These are phyloP conservation scores for Apiosordaria backusii DNA, from an alignment of 495 filamentous ascomycete species.

Conservation along the genomic window DNA sequence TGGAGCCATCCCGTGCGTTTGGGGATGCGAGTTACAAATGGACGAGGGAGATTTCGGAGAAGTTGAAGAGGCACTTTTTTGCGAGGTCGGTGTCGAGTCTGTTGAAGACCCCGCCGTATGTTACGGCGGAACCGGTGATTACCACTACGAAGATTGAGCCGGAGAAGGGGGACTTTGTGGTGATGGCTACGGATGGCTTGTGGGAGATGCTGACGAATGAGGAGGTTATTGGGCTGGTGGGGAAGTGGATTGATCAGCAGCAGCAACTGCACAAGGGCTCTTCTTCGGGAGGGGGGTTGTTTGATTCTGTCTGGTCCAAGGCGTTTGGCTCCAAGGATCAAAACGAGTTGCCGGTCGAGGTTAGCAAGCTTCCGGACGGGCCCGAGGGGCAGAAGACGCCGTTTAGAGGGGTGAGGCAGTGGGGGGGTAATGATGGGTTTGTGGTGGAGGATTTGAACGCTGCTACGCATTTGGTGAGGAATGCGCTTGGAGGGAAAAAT, in stretches of 20 bases:
- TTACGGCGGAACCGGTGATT: constrained; percentile 92
- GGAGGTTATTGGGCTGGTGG: constrained; percentile 94
- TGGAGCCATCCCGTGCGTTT: constrained; percentile 91
- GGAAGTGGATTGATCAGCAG: constrained; percentile 78
- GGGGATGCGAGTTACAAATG: constrained; percentile 98
- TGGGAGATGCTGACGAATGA: constrained; percentile 99
- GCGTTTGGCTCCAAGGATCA: constrained; percentile 50
- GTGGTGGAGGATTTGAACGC: constrained; percentile 95
- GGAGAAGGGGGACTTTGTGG: constrained; percentile 86
- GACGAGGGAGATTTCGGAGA: constrained; percentile 74
- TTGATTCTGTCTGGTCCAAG: constrained; percentile 51
- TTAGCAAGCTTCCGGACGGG: constrained; percentile 27
- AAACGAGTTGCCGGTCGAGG: constrained; percentile 54
- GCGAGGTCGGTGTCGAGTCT: constrained; percentile 67
- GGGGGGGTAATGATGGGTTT: constrained; percentile 73
- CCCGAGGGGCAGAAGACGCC: constrained; percentile 61
- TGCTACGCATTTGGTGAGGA: constrained; percentile 91
- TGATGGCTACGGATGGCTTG: constrained; percentile 93
- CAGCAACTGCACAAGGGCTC: constrained; percentile 50
- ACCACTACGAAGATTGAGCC: constrained; percentile 95
- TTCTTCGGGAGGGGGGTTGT: background rate
- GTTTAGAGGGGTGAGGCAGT: constrained; percentile 74
- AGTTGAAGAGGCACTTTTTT: constrained; percentile 80
- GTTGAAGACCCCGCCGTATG: constrained; percentile 90
- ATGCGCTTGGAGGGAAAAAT: constrained; percentile 92